Evolutionary conservation across 345 rosid genomes (phyloP).

Genomic region (Ceriops tagal): DNA sequence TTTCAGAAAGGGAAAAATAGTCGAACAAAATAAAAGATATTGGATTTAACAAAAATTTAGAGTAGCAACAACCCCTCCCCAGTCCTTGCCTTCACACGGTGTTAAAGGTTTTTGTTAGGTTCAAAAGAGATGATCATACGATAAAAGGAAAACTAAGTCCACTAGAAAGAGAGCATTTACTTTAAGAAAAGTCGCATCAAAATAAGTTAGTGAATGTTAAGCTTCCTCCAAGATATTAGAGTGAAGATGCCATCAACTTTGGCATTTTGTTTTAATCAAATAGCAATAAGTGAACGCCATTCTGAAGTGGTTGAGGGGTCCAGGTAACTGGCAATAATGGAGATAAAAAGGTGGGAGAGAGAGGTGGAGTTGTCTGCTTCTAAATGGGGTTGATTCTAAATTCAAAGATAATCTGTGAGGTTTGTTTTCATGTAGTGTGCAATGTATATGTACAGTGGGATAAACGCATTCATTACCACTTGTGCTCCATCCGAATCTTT

Average conservation of each 20-base stretch:
- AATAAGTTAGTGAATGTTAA: slow-evolving; percentile 10
- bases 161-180: background rate
- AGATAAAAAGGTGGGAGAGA: slow-evolving; percentile 14
- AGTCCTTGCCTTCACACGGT: background rate
- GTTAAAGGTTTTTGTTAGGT: background rate
- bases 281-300: slow-evolving; percentile 3
- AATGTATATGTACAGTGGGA: slow-evolving; percentile 26
- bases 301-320: slow-evolving; percentile 15
- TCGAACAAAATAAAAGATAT: too few relatives aligned
- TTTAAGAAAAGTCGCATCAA: background rate
- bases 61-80: background rate
- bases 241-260: slow-evolving; percentile 11
- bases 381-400: slow-evolving; percentile 11
- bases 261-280: background rate
- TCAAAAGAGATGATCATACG: background rate
- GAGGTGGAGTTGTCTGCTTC: slow-evolving; percentile 22
- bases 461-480: slow-evolving; percentile 31
- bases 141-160: background rate
- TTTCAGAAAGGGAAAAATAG: too few relatives aligned
- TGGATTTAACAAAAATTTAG: too few relatives aligned
- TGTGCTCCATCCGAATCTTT: slow-evolving; percentile 30
- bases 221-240: slow-evolving; percentile 7
- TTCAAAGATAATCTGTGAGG: slow-evolving; percentile 31
- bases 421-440: slow-evolving; percentile 29
- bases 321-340: slow-evolving; percentile 24